Percentiles rank a stretch among this genome's conserved stretches.
These are phyloP conservation scores for Canariomyces notabilis DNA, from an alignment of 2,329 filamentous ascomycete genomes.

Conservation along the genomic window DNA sequence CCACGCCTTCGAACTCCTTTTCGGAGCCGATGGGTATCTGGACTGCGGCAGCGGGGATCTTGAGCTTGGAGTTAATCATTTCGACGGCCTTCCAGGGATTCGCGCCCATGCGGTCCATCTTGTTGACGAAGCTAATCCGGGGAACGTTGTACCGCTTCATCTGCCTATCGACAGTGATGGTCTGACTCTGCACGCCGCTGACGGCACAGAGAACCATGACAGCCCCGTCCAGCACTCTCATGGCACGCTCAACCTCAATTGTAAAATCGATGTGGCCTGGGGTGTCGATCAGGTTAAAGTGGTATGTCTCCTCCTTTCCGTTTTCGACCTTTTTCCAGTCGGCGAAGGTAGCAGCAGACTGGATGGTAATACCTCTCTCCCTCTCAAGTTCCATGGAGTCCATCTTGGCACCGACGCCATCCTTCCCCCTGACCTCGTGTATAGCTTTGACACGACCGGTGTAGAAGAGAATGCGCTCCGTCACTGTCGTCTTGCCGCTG, in stretches of 20 bases:
- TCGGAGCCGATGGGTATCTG: slow-evolving; percentile 93
- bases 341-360: slow-evolving; percentile 95
- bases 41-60: slow-evolving; percentile 85
- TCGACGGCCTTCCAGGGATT: slow-evolving; percentile 98
- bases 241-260: slow-evolving; percentile 92
- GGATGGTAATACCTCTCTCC: slow-evolving; percentile 98
- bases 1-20: slow-evolving; percentile 85
- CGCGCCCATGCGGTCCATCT: slow-evolving; percentile 98
- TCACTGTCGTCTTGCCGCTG: slow-evolving; percentile 94
- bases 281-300: slow-evolving; percentile 98
- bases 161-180: slow-evolving; percentile 95
- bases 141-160: slow-evolving; percentile 99
- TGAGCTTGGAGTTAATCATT: slow-evolving; percentile 94
- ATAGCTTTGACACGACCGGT: slow-evolving; percentile 95
- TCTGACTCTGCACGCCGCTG: slow-evolving; percentile 94
- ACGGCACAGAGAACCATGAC: slow-evolving; percentile 99
- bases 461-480: slow-evolving; percentile 96
- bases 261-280: slow-evolving; percentile 99
- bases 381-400: slow-evolving; percentile 98
- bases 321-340: slow-evolving; percentile 78
- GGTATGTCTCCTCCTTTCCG: slow-evolving; percentile 83
- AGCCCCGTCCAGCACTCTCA: slow-evolving; percentile 91
- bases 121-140: slow-evolving; percentile 94
- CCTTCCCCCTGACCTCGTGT: slow-evolving; percentile 92
- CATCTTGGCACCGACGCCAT: slow-evolving; percentile 97